Evolutionary conservation across 805 yeast genomes (phyloP).

Genomic region (Candida tammaniensis): DNA sequence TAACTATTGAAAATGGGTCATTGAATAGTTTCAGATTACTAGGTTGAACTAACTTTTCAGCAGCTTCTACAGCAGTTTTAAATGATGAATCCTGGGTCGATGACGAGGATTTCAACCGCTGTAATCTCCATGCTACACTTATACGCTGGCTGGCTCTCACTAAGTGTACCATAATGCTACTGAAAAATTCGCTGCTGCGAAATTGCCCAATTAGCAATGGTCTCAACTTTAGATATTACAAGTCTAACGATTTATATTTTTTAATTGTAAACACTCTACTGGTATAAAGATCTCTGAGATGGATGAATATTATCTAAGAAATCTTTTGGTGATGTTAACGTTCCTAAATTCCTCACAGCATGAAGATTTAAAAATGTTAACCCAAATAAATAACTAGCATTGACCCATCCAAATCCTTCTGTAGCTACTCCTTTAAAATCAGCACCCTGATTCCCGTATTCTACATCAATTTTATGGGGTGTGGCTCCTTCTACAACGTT

Average conservation of each 20-base stretch:
- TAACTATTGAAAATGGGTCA: slow-evolving; percentile 89
- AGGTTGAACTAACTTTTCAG: slow-evolving; percentile 73
- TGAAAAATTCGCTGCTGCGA: too few relatives aligned
- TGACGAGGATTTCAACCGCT: too few relatives aligned
- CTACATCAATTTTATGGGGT: slow-evolving; percentile 92
- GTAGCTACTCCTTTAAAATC: slow-evolving; percentile 90
- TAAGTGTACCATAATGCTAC: too few relatives aligned
- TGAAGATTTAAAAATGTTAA: slow-evolving; percentile 60
- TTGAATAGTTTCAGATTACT: slow-evolving; percentile 42
- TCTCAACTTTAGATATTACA: too few relatives aligned
- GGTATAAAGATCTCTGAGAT: slow-evolving; percentile 31
- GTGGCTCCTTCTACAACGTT: slow-evolving; percentile 80
- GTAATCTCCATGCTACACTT: too few relatives aligned
- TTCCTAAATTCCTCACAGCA: slow-evolving; percentile 75
- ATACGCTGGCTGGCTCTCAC: too few relatives aligned
- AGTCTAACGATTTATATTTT: too few relatives aligned
- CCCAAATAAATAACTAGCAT: slow-evolving; percentile 79
- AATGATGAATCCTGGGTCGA: slow-evolving; percentile 18
- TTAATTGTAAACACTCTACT: too few relatives aligned
- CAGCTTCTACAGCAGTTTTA: slow-evolving; percentile 63
- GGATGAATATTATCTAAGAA: slow-evolving; percentile 51
- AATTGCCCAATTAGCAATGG: too few relatives aligned
- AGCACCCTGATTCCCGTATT: slow-evolving; percentile 94
- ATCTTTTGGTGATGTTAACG: slow-evolving; percentile 68
- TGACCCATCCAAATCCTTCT: slow-evolving; percentile 99